These are phyloP conservation scores for Leccinum uliginosum DNA, from an alignment of 768 basidiomycete genomes.

Conservation along the genomic window DNA sequence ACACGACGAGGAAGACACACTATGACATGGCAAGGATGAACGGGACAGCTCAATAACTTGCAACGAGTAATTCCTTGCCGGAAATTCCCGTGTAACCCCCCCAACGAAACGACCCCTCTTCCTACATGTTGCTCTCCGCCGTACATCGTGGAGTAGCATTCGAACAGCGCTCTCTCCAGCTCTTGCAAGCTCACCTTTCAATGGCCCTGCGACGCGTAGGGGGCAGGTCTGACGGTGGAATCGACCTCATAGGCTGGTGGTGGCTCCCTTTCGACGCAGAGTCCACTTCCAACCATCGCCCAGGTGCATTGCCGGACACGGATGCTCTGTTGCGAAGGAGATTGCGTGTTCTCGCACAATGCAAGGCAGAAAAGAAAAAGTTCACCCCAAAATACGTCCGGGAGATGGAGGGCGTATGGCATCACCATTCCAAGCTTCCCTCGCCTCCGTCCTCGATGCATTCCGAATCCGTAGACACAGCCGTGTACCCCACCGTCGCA, in stretches of 20 bases:
- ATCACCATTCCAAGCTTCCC: conserved; percentile 24
- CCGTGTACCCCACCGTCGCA: conserved; percentile 43
- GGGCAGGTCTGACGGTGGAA: conserved; percentile 84
- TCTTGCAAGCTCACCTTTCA: conserved; percentile 62
- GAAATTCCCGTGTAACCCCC: conserved; percentile 24
- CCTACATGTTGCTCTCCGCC: conserved; percentile 35
- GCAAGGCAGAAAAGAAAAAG: conserved; percentile 87
- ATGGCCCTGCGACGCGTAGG: conserved; percentile 81
- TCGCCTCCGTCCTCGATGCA: neutral
- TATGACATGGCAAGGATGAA: conserved; percentile 39
- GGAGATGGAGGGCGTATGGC: conserved; percentile 87
- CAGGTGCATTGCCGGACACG: conserved; percentile 13
- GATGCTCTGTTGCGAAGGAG: conserved; percentile 38
- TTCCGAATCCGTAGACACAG: neutral
- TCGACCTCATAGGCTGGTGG: conserved; percentile 93
- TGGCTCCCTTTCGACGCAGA: conserved; percentile 54
- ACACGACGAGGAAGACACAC: conserved; percentile 25
- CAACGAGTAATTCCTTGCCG: conserved; percentile 8
- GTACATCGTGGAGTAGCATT: conserved; percentile 71
- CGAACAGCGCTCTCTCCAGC: conserved; percentile 59
- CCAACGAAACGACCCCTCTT: conserved; percentile 9
- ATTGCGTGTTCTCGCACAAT: conserved; percentile 78
- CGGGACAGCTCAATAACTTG: neutral
- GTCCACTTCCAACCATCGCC: neutral
- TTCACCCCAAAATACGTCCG: conserved; percentile 75